phyloP scores from a whole-genome alignment of 2,329 filamentous ascomycete species.

The Fusarium sp. region DNA sequence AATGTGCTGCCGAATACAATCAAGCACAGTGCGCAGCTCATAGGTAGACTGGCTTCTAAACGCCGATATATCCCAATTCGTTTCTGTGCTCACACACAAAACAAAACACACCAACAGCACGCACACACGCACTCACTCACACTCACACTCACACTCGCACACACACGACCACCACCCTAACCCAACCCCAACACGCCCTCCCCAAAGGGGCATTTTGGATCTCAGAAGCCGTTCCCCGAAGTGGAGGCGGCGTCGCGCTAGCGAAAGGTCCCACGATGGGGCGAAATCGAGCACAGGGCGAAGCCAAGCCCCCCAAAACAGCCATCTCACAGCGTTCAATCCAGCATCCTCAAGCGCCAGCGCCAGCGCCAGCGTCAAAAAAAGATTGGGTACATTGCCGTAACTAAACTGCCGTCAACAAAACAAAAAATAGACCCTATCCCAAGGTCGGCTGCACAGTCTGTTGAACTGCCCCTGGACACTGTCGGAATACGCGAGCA shows the following conservation, averaged over 20 bases:
- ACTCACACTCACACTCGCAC: background rate
- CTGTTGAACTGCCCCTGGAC: slow-evolving; percentile 6
- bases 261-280: slow-evolving; percentile 24
- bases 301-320: slow-evolving; percentile 34
- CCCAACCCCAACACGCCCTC: slow-evolving; percentile 2
- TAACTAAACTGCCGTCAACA: background rate
- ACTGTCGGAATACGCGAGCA: slow-evolving; percentile 24
- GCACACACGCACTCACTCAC: slow-evolving; percentile 9
- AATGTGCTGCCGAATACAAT: background rate
- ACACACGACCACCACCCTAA: slow-evolving; percentile 6
- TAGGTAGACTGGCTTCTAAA: background rate
- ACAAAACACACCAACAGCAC: slow-evolving; percentile 7
- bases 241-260: slow-evolving; percentile 40
- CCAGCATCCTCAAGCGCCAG: slow-evolving; percentile 9
- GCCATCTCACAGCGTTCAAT: slow-evolving; percentile 24
- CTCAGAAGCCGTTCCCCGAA: slow-evolving; percentile 32
- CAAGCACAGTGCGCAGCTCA: background rate
- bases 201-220: slow-evolving; percentile 22
- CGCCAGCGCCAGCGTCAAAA: background rate
- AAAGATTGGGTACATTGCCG: background rate
- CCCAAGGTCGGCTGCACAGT: slow-evolving; percentile 12
- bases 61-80: background rate
- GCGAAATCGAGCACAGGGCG: slow-evolving; percentile 22
- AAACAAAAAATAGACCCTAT: background rate
- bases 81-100: slow-evolving; percentile 13